Conservation (phyloP, 225 moss, liverwort and hornwort genomes). For the Takakia lepidozioides region DNA sequence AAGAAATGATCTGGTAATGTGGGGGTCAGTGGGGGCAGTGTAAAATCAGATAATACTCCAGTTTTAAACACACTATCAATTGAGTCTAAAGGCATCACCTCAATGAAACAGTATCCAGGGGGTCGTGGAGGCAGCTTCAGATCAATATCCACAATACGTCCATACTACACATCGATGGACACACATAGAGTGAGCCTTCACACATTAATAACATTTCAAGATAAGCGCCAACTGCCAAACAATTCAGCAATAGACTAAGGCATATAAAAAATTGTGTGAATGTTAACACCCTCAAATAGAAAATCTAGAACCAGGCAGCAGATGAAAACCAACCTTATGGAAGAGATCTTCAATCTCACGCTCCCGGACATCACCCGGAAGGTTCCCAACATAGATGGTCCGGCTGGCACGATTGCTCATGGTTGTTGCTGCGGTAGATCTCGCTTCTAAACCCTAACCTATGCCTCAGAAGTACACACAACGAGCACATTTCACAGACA, state of each 20-base stretch:
- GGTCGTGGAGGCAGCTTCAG: constrained; percentile 90
- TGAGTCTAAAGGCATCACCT: constrained; percentile 32
- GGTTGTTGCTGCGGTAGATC: constrained; percentile 3
- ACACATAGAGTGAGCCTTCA: no score
- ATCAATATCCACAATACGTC: constrained; percentile 86
- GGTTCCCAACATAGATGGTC: constrained; percentile 93
- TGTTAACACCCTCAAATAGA: no score
- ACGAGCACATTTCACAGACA: background rate
- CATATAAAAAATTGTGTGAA: no score
- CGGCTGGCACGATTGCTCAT: constrained; percentile 96
- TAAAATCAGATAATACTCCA: no score
- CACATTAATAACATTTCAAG: no score
- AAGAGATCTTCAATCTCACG: constrained; percentile 91
- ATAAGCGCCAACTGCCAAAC: no score
- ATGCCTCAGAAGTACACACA: background rate
- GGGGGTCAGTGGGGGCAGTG: no score
- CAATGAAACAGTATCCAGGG: constrained; percentile 88
- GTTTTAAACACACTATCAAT: no score
- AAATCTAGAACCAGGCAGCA: no score
- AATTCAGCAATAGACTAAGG: no score
- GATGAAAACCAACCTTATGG: constrained; percentile 96
- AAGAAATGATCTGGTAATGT: no score
- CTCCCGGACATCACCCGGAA: constrained; percentile 95
- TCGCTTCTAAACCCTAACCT: background rate
- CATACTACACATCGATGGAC: constrained; percentile 42